These are phyloP conservation scores for Bauhinia variegata DNA, from an alignment of 306 rosid species.

Conservation along the genomic window DNA sequence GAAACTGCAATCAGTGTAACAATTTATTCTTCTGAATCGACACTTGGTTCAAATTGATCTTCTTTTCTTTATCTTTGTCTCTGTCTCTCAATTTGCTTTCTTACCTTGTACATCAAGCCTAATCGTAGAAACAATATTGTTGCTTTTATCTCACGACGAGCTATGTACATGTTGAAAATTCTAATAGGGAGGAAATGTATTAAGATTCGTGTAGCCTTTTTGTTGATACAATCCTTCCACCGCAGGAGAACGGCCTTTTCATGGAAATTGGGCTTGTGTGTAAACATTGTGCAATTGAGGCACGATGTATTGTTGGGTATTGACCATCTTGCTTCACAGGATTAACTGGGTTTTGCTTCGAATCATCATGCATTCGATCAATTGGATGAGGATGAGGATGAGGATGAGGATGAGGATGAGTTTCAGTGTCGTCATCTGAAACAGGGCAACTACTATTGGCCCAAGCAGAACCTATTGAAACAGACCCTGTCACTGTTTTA, in stretches of 20 bases:
- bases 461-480: conserved; percentile 32
- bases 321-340: conserved; percentile 28
- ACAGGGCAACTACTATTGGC: neutral
- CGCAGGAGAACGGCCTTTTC: conserved; percentile 59
- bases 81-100: too few species aligned
- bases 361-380: too few species aligned
- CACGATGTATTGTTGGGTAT: conserved; percentile 35
- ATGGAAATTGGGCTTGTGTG: conserved; percentile 57
- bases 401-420: neutral
- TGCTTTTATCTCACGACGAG: neutral
- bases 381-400: too few species aligned
- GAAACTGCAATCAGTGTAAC: too few species aligned
- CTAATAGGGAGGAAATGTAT: conserved; percentile 30
- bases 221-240: conserved; percentile 42
- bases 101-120: too few species aligned
- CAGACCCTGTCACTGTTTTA: conserved; percentile 18
- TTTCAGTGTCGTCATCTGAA: neutral
- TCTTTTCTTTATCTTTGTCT: too few species aligned
- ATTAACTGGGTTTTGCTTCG: neutral
- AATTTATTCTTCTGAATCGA: too few species aligned
- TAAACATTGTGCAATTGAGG: conserved; percentile 49
- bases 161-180: conserved; percentile 14
- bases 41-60: too few species aligned
- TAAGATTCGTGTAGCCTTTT: conserved; percentile 35
- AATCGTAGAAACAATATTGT: too few species aligned